Percentiles rank a stretch among this genome's conserved stretches.
These are phyloP conservation scores for Claviceps quebecensis DNA, from an alignment of 2,329 filamentous ascomycete genomes.

Conservation along the genomic window DNA sequence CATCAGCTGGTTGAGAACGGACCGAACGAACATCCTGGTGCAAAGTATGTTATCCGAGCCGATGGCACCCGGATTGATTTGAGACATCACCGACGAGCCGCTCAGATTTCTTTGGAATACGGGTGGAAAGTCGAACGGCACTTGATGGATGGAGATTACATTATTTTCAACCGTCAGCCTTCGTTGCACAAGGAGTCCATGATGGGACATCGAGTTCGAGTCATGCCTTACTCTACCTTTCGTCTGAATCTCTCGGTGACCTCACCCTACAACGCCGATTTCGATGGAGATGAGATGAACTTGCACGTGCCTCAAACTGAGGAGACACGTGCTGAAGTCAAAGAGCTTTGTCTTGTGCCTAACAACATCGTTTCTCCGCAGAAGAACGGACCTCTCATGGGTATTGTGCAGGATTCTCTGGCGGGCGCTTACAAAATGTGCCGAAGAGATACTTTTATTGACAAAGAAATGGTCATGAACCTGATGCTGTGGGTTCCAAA, in stretches of 20 bases:
- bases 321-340: slow-evolving; percentile 89
- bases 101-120: slow-evolving; percentile 77
- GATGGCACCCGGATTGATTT: slow-evolving; percentile 92
- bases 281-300: slow-evolving; percentile 99
- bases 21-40: slow-evolving; percentile 87
- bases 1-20: slow-evolving; percentile 84
- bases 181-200: slow-evolving; percentile 99
- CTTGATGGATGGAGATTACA: slow-evolving; percentile 88
- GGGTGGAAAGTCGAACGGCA: slow-evolving; percentile 99
- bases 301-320: slow-evolving; percentile 97
- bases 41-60: slow-evolving; percentile 88
- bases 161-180: slow-evolving; percentile 99
- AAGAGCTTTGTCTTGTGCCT: slow-evolving; percentile 92
- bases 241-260: slow-evolving; percentile 94
- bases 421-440: slow-evolving; percentile 96
- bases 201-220: slow-evolving; percentile 96
- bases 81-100: slow-evolving; percentile 78
- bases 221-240: slow-evolving; percentile 99
- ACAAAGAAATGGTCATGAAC: slow-evolving; percentile 88
- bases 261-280: slow-evolving; percentile 98
- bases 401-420: slow-evolving; percentile 96
- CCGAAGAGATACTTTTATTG: slow-evolving; percentile 80
- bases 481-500: slow-evolving; percentile 93
- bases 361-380: slow-evolving; percentile 97
- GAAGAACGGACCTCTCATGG: slow-evolving; percentile 94